A percentile compares a stretch with the other conserved stretches of the same genome.
These are phyloP conservation scores for Przewalskia tangutica DNA, from an alignment of 257 asterid genomes.

Conservation along the genomic window DNA sequence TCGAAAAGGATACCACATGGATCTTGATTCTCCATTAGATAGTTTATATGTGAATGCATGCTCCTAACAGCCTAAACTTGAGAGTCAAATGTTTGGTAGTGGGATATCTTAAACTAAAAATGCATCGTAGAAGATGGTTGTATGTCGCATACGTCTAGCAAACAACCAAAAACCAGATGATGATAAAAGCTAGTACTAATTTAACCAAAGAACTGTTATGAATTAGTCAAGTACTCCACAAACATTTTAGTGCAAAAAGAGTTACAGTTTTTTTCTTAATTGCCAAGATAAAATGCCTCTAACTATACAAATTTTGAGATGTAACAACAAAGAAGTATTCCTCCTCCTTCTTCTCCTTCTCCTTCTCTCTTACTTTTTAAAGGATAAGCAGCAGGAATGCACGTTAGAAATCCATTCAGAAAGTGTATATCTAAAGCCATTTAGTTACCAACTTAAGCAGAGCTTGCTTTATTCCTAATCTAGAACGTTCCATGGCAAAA, in stretches of 20 bases:
- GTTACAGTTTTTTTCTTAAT: background rate
- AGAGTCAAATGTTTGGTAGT: background rate
- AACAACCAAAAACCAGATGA: background rate
- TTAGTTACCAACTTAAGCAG: background rate
- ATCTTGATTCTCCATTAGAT: background rate
- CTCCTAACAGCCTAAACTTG: background rate
- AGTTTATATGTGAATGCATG: background rate
- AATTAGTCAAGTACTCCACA: background rate
- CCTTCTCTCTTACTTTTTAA: background rate
- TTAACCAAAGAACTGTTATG: background rate
- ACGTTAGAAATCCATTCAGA: background rate
- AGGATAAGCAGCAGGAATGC: background rate
- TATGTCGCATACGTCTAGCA: background rate
- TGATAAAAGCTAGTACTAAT: background rate
- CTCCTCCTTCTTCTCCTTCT: background rate
- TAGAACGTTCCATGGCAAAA: background rate
- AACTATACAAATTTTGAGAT: background rate
- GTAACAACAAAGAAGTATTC: background rate
- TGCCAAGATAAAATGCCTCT: background rate
- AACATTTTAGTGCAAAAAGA: background rate
- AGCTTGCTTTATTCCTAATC: background rate
- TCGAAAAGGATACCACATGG: background rate
- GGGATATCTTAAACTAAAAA: background rate
- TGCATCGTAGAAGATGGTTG: background rate
- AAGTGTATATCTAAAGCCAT: background rate